Evolutionary conservation across 495 filamentous ascomycete species (phyloP), one percentile per base, ranked within the genome.

Genomic region (Xylaria scruposa): DNA sequence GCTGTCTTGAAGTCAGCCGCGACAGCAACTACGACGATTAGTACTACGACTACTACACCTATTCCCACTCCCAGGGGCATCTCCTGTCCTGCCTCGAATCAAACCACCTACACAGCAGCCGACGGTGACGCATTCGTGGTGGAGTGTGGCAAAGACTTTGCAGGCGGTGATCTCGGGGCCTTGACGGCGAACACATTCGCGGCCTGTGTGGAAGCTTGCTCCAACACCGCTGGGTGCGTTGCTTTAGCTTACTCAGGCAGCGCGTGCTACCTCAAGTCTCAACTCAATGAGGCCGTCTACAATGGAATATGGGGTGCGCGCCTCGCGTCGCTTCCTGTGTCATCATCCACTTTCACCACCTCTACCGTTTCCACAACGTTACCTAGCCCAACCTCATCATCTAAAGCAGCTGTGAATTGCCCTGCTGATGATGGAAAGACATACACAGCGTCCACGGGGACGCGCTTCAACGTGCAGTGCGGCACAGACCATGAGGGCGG

Each of bases 401-500:
- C 49, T 6, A 36, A 3, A 24, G 19, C 21, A 24, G 49, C 49
- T n/a, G n/a, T 53, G n/a, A 53, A 19, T 26, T 53, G 49, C 49
- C 49, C 49, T 53, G n/a, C 49, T 21, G 49, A 53, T 53, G 49
- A 53, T 26, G 49, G 49, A n/a, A 53, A 2, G 49, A 53, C 49
- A 12, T 53, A 53, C 49, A 53, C 49, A 4, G 1, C 49, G n/a
- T 53, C 49, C 6, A 53, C 49, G 49, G 49, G 49, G 21, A 53
- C 49, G 49, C 49, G 49, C n/a, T 53, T 53, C 49, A 53, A 26
- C 49, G 49, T 53, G n/a, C 49, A 53, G 49, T 53, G 49, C 21
- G 49, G 49, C 19, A 53, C n/a, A n/a, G 49, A 53, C 8, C 49
- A 53, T 26, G 49, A 13, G 9, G 49, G 49, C 3, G 49, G 49